These are phyloP conservation scores for Letharia lupina DNA, from an alignment of 495 filamentous ascomycete genomes.

Conservation along the genomic window DNA sequence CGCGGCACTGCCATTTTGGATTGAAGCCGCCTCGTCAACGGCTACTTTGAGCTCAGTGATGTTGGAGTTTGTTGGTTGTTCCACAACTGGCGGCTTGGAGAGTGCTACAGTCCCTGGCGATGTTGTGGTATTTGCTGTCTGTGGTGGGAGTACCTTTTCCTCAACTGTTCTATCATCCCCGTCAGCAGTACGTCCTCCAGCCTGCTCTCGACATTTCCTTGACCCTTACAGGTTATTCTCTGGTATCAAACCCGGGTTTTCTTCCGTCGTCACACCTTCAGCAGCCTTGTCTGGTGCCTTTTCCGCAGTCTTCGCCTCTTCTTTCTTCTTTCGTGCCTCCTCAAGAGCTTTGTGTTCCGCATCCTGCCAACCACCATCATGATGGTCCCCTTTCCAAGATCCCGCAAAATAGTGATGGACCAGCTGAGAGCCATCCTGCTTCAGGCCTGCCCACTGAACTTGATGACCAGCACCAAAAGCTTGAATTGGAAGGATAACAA, in stretches of 20 bases:
- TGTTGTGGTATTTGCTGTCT: neutral
- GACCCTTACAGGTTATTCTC: neutral
- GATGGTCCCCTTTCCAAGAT: constrained; percentile 28
- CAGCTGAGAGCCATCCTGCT: constrained; percentile 24
- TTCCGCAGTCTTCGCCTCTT: neutral
- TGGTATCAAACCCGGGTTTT: neutral
- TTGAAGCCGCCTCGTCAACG: neutral
- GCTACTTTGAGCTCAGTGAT: neutral
- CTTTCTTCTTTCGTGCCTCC: constrained; percentile 10
- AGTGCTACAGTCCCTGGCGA: neutral
- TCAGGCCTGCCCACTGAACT: constrained; percentile 17
- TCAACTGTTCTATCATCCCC: neutral
- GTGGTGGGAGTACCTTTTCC: neutral
- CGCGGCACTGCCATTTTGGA: neutral
- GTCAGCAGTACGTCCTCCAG: neutral
- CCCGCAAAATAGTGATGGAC: constrained; percentile 31
- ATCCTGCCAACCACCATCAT: constrained; percentile 6
- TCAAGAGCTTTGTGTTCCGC: constrained; percentile 11
- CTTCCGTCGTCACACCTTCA: neutral
- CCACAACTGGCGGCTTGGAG: neutral
- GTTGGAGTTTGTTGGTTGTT: neutral
- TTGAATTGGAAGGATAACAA: constrained; percentile 29
- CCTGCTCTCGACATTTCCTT: neutral
- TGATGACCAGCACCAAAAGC: constrained; percentile 26
- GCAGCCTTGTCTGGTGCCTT: neutral